Base-by-base conservation (phyloP, 805 yeast species). In the Yamadazyma ubonensis region DNA sequence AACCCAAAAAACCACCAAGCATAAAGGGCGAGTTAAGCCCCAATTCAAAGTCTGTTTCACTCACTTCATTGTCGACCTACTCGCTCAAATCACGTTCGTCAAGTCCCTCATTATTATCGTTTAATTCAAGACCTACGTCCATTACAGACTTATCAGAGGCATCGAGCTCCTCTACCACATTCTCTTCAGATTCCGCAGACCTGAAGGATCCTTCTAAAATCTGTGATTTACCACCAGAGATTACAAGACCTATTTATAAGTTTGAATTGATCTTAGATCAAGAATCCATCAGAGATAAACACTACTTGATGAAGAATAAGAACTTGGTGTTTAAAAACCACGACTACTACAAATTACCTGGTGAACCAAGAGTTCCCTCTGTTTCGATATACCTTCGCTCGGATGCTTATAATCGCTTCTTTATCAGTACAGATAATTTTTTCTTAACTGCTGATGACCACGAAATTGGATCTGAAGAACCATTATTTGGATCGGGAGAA, bases 241-340 rank as follows among this genome's bases (percentile, higher is more conserved):
- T 74, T 7, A 54, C 62, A 20, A 52, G 75, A 28, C 79, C 77
- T n/a, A 48, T 62, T 17, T 71, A 61, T 52, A 72, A 61, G 48
- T 75, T 74, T 52, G 76, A 73, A 27, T 52, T 76, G 26, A 59
- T 66, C 3, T 52, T 69, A 39, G 72, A 73, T 40, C 71, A 69
- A 37, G 72, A 67, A 10, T 49, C 72, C 4, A 51, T 66, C 14
- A 65, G 67, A 29, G 62, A 55, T 6, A 65, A 65, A 42, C 56
- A 33, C 33, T 33, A 41, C 26, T 41, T 61, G 41, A 53, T 59
- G 45, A 47, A 46, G 38, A 45, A 44, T 18, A 43, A 39, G 29
- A 36, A 46, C 7, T 35, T 30, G n/a, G 20, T 37, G 8, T 33
- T 44, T 7, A 39, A 12, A 19, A 22, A 35, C 12, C 36, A 36